Evolutionary conservation across 352 stramenopile species (phyloP), one percentile per base, ranked within the genome.

Genomic region (Phytophthora cactorum): DNA sequence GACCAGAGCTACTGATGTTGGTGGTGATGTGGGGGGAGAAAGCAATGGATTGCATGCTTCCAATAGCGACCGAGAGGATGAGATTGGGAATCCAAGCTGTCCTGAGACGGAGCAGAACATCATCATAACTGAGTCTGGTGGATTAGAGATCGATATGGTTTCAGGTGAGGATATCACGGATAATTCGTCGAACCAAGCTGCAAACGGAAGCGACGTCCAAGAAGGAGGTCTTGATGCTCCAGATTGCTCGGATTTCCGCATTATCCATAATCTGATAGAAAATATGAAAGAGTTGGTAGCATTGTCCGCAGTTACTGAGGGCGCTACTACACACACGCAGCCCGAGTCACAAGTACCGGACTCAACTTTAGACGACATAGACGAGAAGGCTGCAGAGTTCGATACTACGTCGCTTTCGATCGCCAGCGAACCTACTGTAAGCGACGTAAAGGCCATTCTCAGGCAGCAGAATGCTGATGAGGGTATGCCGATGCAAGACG

Each of bases 201-300:
- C 5, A 45, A 45, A 45, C 15, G 14, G 5, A 6, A n/a, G 41
- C 10, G 28, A 14, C 44, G 8, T 45, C 34, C 22, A 22, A 22
- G 17, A 39, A 22, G 46, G 44, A 32, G 36, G 2, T 49, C 3
- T n/a, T 46, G 11, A 59, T 22, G 22, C 6, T 45, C 9, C 28
- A 27, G 10, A 47, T 9, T 10, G 14, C 17, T 10, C 12, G 3
- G 17, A 41, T 47, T 25, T 53, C 12, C 15, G 11, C 14, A 54
- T 51, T 32, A 46, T 70, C 17, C 22, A 38, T 25, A 44, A 14
- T 27, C 22, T 70, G 31, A 6, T 70, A 15, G 22, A 49, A 44
- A 27, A 28, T 5, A 55, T 70, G 15, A 46, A 54, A 47, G 63
- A 55, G 12, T 28, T 38, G 12, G 32, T 68, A 15, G 28, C 8